Evolutionary conservation across 202 grass and related monocot genomes (phyloP), one percentile per base, ranked within the genome.

Genomic region (Eragrostis tef): DNA sequence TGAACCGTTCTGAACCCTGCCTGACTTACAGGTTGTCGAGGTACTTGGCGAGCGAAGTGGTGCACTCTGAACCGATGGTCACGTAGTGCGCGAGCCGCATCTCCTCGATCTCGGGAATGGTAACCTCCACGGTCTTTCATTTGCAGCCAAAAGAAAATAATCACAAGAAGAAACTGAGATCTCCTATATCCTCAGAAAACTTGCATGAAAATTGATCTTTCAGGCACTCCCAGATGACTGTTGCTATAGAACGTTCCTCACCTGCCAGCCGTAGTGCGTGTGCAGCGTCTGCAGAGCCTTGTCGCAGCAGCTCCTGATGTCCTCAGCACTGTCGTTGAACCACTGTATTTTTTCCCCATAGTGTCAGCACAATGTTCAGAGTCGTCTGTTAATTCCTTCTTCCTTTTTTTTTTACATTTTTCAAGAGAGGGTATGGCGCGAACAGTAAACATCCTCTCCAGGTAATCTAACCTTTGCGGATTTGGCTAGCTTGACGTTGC

Each of bases 11-110:
- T 0, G 11, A 7, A 39, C 34, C 34, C 0, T 73, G 8, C 34
- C 0, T 73, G 8, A 6, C 84, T 91, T 88, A 99, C 96, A 91
- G 81, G 46, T 93, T 93, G 65, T 85, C 87, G 58, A 99, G 90
- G 86, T 96, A 85, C 29, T 88, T 94, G 34, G 91, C 85, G 43
- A 99, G 86, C 5, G 96, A 99, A 19, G 96, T 79, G 24, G 87
- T 90, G 81, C 93, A 96, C 64, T 99, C 96, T 4, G 96, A 99
- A 20, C 96, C 96, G 75, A 99, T 99, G 6, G 93, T 99, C 7
- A 96, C 77, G 59, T 99, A 96, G 75, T 99, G 96, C 42, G 93
- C 96, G 11, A 99, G 82, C 11, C 96, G 84, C 96, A 99, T 99
- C 78, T 99, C 93, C 75, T 99, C 93, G 26, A 99, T 93, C 87